Evolutionary conservation across 1,284 basidiomycete genomes (phyloP).

Genomic region (Stereum hirsutum): DNA sequence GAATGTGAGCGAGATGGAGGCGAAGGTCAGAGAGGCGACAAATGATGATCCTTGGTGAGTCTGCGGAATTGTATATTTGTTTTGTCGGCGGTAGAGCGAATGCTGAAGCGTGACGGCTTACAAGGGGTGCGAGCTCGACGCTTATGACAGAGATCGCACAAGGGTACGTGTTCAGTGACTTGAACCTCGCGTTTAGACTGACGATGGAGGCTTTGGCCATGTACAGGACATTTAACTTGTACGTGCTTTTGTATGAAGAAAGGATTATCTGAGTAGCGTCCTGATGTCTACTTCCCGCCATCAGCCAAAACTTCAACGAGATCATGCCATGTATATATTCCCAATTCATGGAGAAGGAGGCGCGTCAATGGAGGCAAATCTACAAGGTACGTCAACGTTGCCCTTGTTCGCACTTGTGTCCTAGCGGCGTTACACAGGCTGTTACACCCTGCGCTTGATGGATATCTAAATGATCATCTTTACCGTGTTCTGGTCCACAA

Average conservation of each 20-base stretch:
- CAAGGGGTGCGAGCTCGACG: constrained; percentile 98
- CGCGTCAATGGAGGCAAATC: constrained; percentile 96
- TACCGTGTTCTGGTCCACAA: no score
- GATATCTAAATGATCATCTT: no score
- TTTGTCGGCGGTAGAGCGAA: no score
- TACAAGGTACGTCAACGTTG: constrained; percentile 68
- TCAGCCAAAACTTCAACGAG: constrained; percentile 96
- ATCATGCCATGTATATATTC: constrained; percentile 98
- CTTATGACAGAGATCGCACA: constrained; percentile 98
- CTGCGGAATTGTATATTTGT: background rate
- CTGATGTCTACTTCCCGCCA: background rate
- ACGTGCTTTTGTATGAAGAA: no score
- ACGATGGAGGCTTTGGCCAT: no score
- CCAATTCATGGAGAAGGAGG: constrained; percentile 93
- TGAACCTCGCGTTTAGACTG: no score
- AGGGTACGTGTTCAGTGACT: constrained; percentile 80
- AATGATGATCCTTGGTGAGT: constrained; percentile 95
- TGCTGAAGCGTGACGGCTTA: no score
- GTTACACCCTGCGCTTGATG: background rate
- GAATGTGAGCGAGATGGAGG: constrained; percentile 96
- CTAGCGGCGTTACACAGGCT: background rate
- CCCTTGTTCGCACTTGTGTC: background rate
- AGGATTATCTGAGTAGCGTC: background rate
- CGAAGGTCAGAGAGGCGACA: constrained; percentile 94
- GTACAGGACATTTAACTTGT: constrained; percentile 87